These are phyloP conservation scores for Alternaria gansuensis DNA, from an alignment of 2,329 filamentous ascomycete species.

Conservation along the genomic window DNA sequence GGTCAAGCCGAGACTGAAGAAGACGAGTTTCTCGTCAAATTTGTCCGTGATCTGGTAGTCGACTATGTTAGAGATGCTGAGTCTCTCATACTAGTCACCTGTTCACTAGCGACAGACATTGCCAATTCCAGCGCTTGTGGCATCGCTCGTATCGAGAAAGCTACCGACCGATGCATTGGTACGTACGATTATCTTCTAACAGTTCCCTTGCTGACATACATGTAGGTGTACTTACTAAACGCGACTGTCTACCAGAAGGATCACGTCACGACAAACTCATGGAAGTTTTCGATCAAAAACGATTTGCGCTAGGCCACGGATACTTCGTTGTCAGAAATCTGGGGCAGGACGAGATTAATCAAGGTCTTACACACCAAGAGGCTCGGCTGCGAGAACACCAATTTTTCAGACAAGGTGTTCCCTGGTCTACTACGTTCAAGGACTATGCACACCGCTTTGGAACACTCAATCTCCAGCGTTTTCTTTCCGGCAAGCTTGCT, in stretches of 20 bases:
- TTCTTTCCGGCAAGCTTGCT: slow-evolving; percentile 60
- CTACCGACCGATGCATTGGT: slow-evolving; percentile 57
- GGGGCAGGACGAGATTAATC: slow-evolving; percentile 61
- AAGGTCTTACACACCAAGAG: slow-evolving; percentile 54
- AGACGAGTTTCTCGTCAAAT: slow-evolving; percentile 65
- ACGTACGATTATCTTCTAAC: slow-evolving; percentile 9
- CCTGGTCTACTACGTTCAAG: slow-evolving; percentile 59
- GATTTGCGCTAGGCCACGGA: slow-evolving; percentile 73
- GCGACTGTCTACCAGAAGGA: slow-evolving; percentile 71
- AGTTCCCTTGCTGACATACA: not conserved
- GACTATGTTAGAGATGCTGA: slow-evolving; percentile 74
- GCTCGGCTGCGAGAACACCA: slow-evolving; percentile 60
- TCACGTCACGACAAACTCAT: slow-evolving; percentile 65
- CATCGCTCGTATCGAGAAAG: slow-evolving; percentile 54
- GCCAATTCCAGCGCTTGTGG: slow-evolving; percentile 76
- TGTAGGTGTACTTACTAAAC: slow-evolving; percentile 84
- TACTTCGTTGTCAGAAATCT: slow-evolving; percentile 80
- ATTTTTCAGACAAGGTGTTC: slow-evolving; percentile 59
- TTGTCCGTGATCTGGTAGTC: slow-evolving; percentile 75
- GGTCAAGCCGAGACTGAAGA: slow-evolving; percentile 66
- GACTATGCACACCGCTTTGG: slow-evolving; percentile 60
- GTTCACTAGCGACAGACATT: slow-evolving; percentile 80
- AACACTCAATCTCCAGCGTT: slow-evolving; percentile 59
- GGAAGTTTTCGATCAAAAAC: slow-evolving; percentile 68
- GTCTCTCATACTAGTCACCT: slow-evolving; percentile 78